Percentiles rank a stretch among this genome's conserved stretches.
Conservation (phyloP, 2,329 filamentous ascomycete species). For the Exophiala xenobiotica region DNA sequence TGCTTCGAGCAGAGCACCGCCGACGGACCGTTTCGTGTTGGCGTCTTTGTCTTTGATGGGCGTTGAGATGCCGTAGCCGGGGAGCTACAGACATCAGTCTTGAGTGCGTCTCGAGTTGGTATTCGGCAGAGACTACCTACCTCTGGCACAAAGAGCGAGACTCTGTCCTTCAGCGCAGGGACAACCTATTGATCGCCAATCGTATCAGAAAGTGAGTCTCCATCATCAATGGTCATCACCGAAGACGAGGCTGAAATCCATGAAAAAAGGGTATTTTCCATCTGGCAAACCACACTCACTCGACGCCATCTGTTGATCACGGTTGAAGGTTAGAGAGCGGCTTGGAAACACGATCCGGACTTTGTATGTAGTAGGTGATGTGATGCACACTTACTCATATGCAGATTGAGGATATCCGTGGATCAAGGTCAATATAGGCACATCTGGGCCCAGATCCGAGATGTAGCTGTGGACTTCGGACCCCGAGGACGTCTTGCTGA, state of each 20-base stretch:
- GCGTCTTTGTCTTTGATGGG: constrained; percentile 19
- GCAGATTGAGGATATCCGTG: constrained; percentile 32
- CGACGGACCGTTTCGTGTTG: constrained; percentile 43
- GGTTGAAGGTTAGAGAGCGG: too few relatives aligned
- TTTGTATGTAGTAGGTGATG: not conserved
- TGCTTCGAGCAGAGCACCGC: constrained; percentile 44
- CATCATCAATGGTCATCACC: too few relatives aligned
- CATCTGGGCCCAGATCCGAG: constrained; percentile 22
- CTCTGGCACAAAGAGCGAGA: constrained; percentile 29
- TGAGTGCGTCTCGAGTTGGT: not conserved
- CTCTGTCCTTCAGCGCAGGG: constrained; percentile 20
- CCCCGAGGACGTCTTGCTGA: constrained; percentile 26
- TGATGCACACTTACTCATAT: constrained; percentile 20
- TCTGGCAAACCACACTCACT: too few relatives aligned
- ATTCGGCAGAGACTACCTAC: not conserved
- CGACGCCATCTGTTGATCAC: constrained; percentile 20
- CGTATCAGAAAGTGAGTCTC: too few relatives aligned
- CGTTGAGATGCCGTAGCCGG: constrained; percentile 30
- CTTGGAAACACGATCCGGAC: not conserved
- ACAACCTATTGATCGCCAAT: constrained; percentile 17
- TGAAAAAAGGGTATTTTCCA: too few relatives aligned
- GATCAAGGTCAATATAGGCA: constrained; percentile 29
- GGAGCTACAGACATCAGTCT: constrained; percentile 14
- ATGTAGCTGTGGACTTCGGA: constrained; percentile 29
- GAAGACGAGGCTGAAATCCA: too few relatives aligned